Evolutionary conservation across 2,329 filamentous ascomycete genomes (phyloP).

Genomic region (Ciborinia camelliae): DNA sequence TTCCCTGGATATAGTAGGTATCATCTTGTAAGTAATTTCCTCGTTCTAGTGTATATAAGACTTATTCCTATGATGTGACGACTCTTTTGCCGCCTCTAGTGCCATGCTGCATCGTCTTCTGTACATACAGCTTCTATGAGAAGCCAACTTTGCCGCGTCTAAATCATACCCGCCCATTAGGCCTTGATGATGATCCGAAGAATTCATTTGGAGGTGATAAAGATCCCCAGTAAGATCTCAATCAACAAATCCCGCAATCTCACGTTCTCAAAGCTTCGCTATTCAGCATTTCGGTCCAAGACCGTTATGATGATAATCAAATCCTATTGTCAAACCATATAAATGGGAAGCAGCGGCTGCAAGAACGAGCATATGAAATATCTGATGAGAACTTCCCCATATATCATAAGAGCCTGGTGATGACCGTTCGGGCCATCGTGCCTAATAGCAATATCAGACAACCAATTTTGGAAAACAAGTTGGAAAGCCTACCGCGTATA

Average conservation of each 20-base stretch:
- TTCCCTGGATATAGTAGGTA: background rate
- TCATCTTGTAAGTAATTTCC: too few species aligned
- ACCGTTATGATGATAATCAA: constrained; percentile 73
- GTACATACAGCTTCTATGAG: background rate
- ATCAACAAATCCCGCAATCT: too few species aligned
- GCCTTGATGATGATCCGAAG: too few species aligned
- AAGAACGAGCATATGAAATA: constrained; percentile 89
- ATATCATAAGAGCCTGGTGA: constrained; percentile 81
- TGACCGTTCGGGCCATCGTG: constrained; percentile 77
- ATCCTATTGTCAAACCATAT: constrained; percentile 75
- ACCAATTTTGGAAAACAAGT: background rate
- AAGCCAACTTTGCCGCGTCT: background rate
- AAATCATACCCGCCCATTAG: too few species aligned
- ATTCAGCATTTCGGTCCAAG: constrained; percentile 30
- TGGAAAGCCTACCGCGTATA: constrained; percentile 69
- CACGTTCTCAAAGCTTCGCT: too few species aligned
- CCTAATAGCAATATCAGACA: constrained; percentile 43
- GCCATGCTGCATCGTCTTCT: background rate
- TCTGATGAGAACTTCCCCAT: constrained; percentile 89
- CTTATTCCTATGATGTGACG: background rate
- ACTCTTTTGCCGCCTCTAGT: background rate
- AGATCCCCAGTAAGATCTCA: background rate
- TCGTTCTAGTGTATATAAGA: background rate
- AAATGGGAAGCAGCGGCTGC: constrained; percentile 79
- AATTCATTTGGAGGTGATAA: too few species aligned